Conservation (phyloP, 2,329 filamentous ascomycete species). For the Pyrenophora graminea region DNA sequence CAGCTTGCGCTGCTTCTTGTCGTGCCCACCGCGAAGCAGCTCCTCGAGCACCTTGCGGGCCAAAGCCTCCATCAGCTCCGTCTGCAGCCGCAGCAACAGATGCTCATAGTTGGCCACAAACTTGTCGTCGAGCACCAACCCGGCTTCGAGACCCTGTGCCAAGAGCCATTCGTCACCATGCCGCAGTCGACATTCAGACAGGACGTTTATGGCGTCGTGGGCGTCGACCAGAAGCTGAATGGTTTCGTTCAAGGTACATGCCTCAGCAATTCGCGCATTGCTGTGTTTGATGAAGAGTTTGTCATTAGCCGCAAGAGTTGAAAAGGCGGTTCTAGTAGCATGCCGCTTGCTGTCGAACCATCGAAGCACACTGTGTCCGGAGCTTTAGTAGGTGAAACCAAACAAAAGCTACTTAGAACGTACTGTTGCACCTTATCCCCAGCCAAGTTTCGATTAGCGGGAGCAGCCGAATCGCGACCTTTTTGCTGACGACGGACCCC, state of each 20-base stretch:
- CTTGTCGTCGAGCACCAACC: conserved; percentile 40
- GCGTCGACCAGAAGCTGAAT: conserved; percentile 34
- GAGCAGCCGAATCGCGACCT: conserved; percentile 23
- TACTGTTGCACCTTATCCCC: conserved; percentile 45
- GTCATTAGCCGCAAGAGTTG: conserved; percentile 36
- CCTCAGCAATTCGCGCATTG: conserved; percentile 33
- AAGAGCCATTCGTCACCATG: conserved; percentile 40
- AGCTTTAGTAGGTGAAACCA: conserved; percentile 42
- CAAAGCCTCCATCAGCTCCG: conserved; percentile 41
- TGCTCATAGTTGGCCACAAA: conserved; percentile 52
- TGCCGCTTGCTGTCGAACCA: conserved; percentile 26
- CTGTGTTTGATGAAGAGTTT: conserved; percentile 44
- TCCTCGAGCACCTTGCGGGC: conserved; percentile 36
- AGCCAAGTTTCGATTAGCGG: conserved; percentile 38
- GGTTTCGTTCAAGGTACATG: conserved; percentile 36
- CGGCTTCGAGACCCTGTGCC: conserved; percentile 34
- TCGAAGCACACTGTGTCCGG: conserved; percentile 34
- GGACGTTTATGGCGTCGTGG: conserved; percentile 38
- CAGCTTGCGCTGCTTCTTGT: conserved; percentile 42
- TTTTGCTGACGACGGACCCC: conserved; percentile 15
- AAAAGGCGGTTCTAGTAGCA: conserved; percentile 29
- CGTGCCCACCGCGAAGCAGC: conserved; percentile 31
- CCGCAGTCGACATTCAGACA: conserved; percentile 32
- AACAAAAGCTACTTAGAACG: conserved; percentile 35
- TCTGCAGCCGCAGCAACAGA: conserved; percentile 46